Evolutionary conservation across 805 yeast species (phyloP), one percentile per base, ranked within the genome.

Genomic region (Jamesozyma piceae): DNA sequence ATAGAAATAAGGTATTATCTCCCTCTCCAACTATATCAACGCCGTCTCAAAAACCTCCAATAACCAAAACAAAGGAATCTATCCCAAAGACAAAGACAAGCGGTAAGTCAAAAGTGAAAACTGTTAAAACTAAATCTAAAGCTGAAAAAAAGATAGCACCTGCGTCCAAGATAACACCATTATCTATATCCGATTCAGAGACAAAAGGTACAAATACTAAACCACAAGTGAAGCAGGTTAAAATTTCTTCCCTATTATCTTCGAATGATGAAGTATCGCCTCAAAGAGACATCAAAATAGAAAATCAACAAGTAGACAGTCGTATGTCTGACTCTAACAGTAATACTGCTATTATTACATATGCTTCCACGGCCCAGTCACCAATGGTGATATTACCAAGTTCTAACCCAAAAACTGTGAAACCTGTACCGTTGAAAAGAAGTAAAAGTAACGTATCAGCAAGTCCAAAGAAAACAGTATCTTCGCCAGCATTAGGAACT

Each of bases 1-100:
- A 60, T 41, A 52, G 65, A 44, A 59, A 57, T 21, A 43, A 42
- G 18, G 54, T 42, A 5, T 50, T 47, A 37, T 42, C 53, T 5
- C 43, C 44, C 3, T 49, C 57, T 2, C 52, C 50, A 6, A 36
- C 50, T 14, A 32, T 24, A 24, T 29, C 28, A 2, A 13, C 31
- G 6, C 27, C 35, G 13, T 13, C n/a, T 32, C 10, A 27, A 28
- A 27, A 18, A 34, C n/a, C 19, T 14, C 13, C 14, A 27, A 39
- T 26, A 15, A 19, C 24, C 4, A n/a, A 14, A 26, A 18, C 15
- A 6, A 19, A 5, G 13, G 13, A 17, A 32, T 14, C 21, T 15
- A 27, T 33, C 26, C 36, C 37, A 26, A 40, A 20, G 15, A 15
- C 38, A 4, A 41, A 41, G 29, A 35, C 41, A 35, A 41, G 22